Evolutionary conservation across 2,329 filamentous ascomycete genomes (phyloP).

Genomic region (Zopfia rhizophila): DNA sequence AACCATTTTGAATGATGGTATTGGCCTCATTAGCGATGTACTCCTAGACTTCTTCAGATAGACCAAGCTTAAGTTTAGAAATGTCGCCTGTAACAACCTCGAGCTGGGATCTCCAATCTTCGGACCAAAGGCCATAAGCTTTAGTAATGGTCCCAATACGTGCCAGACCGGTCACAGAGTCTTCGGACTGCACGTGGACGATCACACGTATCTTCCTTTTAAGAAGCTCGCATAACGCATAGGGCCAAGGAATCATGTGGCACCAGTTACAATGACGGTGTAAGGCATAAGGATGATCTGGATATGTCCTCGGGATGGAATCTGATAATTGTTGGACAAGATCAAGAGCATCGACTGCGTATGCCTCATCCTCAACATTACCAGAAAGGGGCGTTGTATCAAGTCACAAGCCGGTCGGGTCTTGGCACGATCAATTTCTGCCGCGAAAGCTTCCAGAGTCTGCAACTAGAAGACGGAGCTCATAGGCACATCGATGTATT

Average conservation of each 20-base stretch:
- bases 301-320: constrained; percentile 52
- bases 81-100: constrained; percentile 78
- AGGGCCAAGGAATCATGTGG: constrained; percentile 89
- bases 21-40: constrained; percentile 73
- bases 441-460: constrained; percentile 67
- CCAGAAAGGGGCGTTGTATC: constrained; percentile 51
- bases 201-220: constrained; percentile 74
- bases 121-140: constrained; percentile 83
- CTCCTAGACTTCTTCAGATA: constrained; percentile 74
- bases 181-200: constrained; percentile 78
- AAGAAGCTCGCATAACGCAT: constrained; percentile 79
- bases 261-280: constrained; percentile 86
- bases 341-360: constrained; percentile 64
- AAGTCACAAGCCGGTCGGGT: constrained; percentile 59
- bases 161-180: constrained; percentile 67
- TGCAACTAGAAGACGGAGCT: constrained; percentile 75
- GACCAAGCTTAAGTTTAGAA: constrained; percentile 75
- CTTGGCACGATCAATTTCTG: constrained; percentile 62
- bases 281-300: constrained; percentile 50
- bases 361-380: constrained; percentile 62
- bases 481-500: constrained; percentile 74
- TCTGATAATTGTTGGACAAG: constrained; percentile 59
- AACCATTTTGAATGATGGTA: constrained; percentile 78
- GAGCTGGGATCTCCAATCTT: constrained; percentile 73
- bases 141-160: constrained; percentile 74